Evolutionary conservation across 2,329 filamentous ascomycete genomes (phyloP).

Genomic region (Rutstroemia sydowiana): DNA sequence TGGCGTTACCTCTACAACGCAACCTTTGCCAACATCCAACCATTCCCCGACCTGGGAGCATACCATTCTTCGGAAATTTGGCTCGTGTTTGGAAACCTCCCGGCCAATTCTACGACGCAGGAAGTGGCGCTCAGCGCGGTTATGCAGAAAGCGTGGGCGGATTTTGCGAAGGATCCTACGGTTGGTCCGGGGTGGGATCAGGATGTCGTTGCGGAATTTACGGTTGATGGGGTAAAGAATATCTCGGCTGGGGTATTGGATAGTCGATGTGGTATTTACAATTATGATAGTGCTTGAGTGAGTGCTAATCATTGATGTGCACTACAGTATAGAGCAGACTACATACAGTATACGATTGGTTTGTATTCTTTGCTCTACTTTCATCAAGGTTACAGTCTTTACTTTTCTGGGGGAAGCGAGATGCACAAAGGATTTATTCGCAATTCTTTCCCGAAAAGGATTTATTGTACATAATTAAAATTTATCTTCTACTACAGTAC

Average conservation of each 20-base stretch:
- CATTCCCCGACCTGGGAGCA: neutral
- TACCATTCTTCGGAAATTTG: slow-evolving; percentile 10
- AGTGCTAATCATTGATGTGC: too few relatives aligned
- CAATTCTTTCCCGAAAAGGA: too few relatives aligned
- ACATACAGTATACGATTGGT: too few relatives aligned
- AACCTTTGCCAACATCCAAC: slow-evolving; percentile 6
- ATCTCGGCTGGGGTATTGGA: neutral
- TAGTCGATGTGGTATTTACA: neutral
- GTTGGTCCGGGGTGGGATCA: neutral
- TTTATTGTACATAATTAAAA: too few relatives aligned
- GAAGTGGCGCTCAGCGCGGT: neutral
- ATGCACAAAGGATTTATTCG: too few relatives aligned
- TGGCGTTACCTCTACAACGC: slow-evolving; percentile 9
- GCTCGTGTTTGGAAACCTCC: slow-evolving; percentile 3
- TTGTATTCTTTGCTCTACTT: too few relatives aligned
- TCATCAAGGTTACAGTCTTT: too few relatives aligned
- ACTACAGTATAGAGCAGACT: too few relatives aligned
- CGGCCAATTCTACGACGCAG: neutral
- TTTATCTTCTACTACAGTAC: too few relatives aligned
- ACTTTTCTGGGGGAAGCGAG: too few relatives aligned
- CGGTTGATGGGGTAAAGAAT: neutral
- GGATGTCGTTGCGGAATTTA: neutral
- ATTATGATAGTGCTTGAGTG: neutral
- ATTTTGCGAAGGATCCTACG: slow-evolving; percentile 4
- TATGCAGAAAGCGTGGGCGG: slow-evolving; percentile 2